A percentile compares a stretch with the other conserved stretches of the same genome.
These are phyloP conservation scores for Acanthamoeba sp. DNA, from an alignment of 208 protist genomes.

Conservation along the genomic window DNA sequence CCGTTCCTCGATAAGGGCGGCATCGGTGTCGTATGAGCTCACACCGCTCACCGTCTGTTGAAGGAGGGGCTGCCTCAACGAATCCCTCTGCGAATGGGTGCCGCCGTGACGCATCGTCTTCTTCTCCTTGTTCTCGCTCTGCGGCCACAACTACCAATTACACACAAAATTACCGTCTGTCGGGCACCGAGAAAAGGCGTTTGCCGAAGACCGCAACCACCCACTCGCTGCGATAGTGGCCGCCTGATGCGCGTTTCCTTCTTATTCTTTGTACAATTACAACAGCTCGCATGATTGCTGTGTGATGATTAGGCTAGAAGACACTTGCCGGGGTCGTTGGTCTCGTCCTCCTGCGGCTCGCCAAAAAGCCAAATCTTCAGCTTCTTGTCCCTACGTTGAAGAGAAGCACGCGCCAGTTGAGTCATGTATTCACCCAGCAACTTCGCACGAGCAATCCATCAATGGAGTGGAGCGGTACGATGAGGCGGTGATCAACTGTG, in stretches of 20 bases:
- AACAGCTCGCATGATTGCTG: too few species aligned
- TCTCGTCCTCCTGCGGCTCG: not conserved
- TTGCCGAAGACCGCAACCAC: not conserved
- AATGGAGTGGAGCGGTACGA: not conserved
- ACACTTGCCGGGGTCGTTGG: not conserved
- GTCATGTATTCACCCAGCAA: too few species aligned
- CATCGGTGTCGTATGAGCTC: constrained; percentile 18
- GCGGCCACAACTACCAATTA: not conserved
- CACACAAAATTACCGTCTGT: too few species aligned
- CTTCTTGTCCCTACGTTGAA: constrained; percentile 36
- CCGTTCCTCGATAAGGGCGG: constrained; percentile 32
- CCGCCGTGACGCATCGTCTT: not conserved
- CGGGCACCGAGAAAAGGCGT: not conserved
- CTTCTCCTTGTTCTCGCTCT: not conserved
- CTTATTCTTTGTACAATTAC: too few species aligned
- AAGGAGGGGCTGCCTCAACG: constrained; percentile 45
- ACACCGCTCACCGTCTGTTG: constrained; percentile 14
- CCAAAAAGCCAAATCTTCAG: constrained; percentile 59
- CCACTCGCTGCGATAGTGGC: too few species aligned
- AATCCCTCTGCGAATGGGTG: constrained; percentile 11
- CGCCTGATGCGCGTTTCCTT: too few species aligned
- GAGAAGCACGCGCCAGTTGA: too few species aligned
- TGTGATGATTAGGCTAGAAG: not conserved
- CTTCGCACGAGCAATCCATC: too few species aligned
- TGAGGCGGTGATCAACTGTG: constrained; percentile 19